Percentiles rank a stretch among this genome's conserved stretches.
These are phyloP conservation scores for Vitis rotundifolia DNA, from an alignment of 164 flowering plant genomes.

Conservation along the genomic window DNA sequence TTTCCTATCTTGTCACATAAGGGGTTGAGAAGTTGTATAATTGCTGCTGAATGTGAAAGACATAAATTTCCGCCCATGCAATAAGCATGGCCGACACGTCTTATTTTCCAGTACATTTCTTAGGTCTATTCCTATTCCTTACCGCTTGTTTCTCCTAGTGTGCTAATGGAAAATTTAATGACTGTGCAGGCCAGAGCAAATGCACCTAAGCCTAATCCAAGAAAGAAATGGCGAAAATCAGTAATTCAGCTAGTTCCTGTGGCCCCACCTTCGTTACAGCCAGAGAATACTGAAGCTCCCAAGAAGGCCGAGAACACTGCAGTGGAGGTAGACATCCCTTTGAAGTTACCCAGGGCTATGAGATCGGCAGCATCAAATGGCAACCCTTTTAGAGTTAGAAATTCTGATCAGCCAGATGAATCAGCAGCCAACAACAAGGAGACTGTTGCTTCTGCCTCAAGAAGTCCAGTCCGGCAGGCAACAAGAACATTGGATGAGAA, in stretches of 20 bases:
- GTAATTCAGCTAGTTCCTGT: slow-evolving; percentile 60
- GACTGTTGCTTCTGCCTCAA: slow-evolving; percentile 20
- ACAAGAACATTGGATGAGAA: slow-evolving; percentile 56
- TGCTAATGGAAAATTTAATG: too few relatives aligned
- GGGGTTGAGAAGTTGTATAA: too few relatives aligned
- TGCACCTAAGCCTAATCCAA: slow-evolving; percentile 45
- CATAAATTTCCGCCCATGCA: too few relatives aligned
- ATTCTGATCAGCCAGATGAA: slow-evolving; percentile 46
- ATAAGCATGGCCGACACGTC: too few relatives aligned
- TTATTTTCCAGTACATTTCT: too few relatives aligned
- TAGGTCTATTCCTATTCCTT: too few relatives aligned
- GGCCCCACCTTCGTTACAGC: slow-evolving; percentile 39
- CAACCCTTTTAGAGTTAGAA: slow-evolving; percentile 66
- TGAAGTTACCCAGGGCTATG: slow-evolving; percentile 84
- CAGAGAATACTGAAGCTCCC: slow-evolving; percentile 30
- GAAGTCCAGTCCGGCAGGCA: slow-evolving; percentile 41
- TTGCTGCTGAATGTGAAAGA: too few relatives aligned
- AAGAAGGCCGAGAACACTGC: slow-evolving; percentile 19
- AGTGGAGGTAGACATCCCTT: slow-evolving; percentile 20
- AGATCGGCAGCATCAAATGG: slow-evolving; percentile 42
- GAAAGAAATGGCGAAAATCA: too few relatives aligned
- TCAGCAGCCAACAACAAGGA: slow-evolving; percentile 32
- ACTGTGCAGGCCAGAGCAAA: slow-evolving; percentile 57
- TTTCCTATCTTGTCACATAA: not conserved
- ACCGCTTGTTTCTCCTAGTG: too few relatives aligned